Conservation (phyloP, 306 rosid genomes). For the Arachis stenosperma region DNA sequence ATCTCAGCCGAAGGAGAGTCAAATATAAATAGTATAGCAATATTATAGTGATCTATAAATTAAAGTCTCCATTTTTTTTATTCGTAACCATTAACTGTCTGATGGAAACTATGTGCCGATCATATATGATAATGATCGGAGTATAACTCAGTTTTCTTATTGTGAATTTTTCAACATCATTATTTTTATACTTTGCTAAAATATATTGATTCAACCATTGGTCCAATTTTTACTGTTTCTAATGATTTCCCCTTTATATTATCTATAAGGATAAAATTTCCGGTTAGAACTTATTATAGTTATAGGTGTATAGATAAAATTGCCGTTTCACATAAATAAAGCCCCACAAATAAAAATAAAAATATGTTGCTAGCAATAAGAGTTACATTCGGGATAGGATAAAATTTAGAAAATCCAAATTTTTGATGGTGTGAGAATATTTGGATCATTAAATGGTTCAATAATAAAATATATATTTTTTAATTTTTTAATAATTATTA, state of each 20-base stretch:
- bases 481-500: too few relatives aligned
- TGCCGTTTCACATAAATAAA: background rate
- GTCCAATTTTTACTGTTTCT: background rate
- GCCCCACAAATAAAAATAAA: background rate
- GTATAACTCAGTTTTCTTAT: too few relatives aligned
- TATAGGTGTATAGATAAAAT: background rate
- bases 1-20: background rate
- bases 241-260: background rate
- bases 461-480: too few relatives aligned
- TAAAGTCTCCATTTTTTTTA: too few relatives aligned
- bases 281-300: background rate
- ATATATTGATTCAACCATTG: background rate
- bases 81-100: too few relatives aligned
- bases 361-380: background rate
- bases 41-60: background rate
- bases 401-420: too few relatives aligned
- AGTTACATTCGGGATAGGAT: too few relatives aligned
- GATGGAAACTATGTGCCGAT: background rate
- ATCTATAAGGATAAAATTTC: background rate
- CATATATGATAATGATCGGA: background rate
- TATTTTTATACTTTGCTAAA: background rate
- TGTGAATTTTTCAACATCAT: too few relatives aligned
- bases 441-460: too few relatives aligned
- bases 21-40: too few relatives aligned
- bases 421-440: too few relatives aligned